Evolutionary conservation across 139 green algal species (phyloP), one percentile per base, ranked within the genome.

Genomic region (Micractinium conductrix): DNA sequence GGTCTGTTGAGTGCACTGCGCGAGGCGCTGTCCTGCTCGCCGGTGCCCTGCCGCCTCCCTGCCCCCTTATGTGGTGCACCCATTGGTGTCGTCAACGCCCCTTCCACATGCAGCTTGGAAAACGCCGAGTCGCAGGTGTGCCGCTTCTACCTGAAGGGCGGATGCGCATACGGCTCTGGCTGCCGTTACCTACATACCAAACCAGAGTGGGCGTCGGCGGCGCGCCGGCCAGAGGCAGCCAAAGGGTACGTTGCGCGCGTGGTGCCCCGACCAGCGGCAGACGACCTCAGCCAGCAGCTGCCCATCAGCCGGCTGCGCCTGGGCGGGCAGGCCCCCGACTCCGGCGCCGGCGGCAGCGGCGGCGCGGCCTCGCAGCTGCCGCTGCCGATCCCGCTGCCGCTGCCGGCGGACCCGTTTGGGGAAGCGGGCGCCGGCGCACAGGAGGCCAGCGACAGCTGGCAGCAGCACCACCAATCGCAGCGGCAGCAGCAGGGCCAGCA

Each of bases 161-260:
- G 83, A 40, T 96, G 93, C 60, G 83, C 81, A 1, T 96, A 90
- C 81, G 91, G 92, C 4, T 84, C 91, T 37, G 62, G 88, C 44
- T 90, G 86, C 58, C 63, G 86, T 17, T 90, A 90, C 62, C 75
- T 86, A 2, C 86, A 90, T 35, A 45, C 44, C 26, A 55, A 62
- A 24, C 86, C 86, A 48, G 85, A 88, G 2, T 90, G 87, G 87
- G 85, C 55, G 7, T n/a, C 42, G 43, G 42, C 42, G 42, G 22
- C 69, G 24, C 8, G 40, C n/a, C 9, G 9, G 10, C 42, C 70
- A 58, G 70, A 30, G 30, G 35, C 63, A 53, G 70, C 53, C 37
- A 26, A n/a, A 22, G 69, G 22, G 37, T 79, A 86, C 22, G 74
- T 60, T 4, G n/a, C 58, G 44, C 75, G 43, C 1, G 42, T 50